Base-by-base conservation (phyloP, 2,329 filamentous ascomycete genomes). In the Phaeosphaeria sp. region DNA sequence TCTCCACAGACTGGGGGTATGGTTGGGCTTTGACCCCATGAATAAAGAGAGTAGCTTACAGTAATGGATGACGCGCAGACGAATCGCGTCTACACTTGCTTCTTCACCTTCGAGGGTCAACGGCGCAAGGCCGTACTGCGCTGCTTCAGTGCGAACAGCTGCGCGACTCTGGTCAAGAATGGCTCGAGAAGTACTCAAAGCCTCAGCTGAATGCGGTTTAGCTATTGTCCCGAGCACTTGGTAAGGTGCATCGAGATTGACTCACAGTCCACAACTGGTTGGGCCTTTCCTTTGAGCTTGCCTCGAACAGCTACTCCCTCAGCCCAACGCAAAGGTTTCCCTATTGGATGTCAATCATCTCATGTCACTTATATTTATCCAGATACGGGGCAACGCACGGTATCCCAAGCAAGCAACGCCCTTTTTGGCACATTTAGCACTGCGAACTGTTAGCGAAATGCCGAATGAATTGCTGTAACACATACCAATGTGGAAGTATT, bases 361-460 rank as follows among this genome's bases (percentile, higher is more conserved):
- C 25, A 40, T 25, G 22, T 6, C 25, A 2, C 20, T 42, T 25
- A 5, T 27, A 18, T 6, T 15, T 27, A 17, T 27, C 22, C 7
- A 25, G 30, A 39, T 15, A 15, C 33, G 22, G 22, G 75, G 59
- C 13, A 67, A 62, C 48, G 65, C 63, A 44, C 71, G 72, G 51
- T 77, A 78, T 0, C 76, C 76, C 3, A 76, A 67, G 57, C 76
- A 78, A 21, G 56, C 42, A 1, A 77, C 61, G 5, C 66, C 68
- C 44, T 74, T 74, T 46, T 74, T 72, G 20, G 59, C 65, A 54
- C 76, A 78, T 60, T 78, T 78, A n/a, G 60, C 64, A 60, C 62
- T 65, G 15, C 27, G 30, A 4, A 1, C 11, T 46, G 21, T 64
- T 49, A 62, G 55, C 44, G 7, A 9, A 21, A 25, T n/a, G n/a